Conservation (phyloP, 2,329 filamentous ascomycete genomes). For the Talaromyces albobiverticillius region DNA sequence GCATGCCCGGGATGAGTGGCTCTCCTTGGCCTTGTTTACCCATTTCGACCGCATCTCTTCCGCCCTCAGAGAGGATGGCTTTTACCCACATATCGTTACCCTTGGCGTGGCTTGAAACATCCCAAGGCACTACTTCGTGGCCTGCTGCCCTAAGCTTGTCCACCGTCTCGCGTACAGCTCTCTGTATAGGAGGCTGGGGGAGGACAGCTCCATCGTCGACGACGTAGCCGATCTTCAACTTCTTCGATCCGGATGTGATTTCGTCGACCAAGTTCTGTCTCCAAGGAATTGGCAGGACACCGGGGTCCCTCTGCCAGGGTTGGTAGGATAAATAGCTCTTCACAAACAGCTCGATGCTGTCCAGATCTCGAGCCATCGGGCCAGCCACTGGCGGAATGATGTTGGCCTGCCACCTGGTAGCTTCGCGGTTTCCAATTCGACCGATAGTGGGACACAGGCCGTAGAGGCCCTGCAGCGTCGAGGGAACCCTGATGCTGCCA, state of each 20-base stretch:
- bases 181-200: conserved; percentile 3
- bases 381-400: neutral
- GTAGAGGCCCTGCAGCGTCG: conserved; percentile 24
- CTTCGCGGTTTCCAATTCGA: conserved; percentile 28
- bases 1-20: conserved; percentile 32
- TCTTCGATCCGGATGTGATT: conserved; percentile 1
- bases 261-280: conserved; percentile 21
- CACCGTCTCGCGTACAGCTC: conserved; percentile 14
- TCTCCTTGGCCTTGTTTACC: conserved; percentile 18
- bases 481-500: conserved; percentile 26
- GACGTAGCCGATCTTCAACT: conserved; percentile 8
- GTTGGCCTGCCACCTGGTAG: neutral
- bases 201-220: conserved; percentile 5
- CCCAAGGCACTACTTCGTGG: conserved; percentile 10
- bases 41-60: neutral
- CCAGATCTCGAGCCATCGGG: neutral
- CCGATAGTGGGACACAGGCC: conserved; percentile 23
- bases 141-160: conserved; percentile 18
- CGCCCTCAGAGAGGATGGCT: neutral
- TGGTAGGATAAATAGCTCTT: conserved; percentile 20
- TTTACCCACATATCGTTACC: neutral
- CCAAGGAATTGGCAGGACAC: conserved; percentile 55
- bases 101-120: neutral
- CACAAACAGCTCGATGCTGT: conserved; percentile 17
- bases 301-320: conserved; percentile 54